These are phyloP conservation scores for Vickermania spadyakhi DNA, from an alignment of 208 protist genomes.

Conservation along the genomic window DNA sequence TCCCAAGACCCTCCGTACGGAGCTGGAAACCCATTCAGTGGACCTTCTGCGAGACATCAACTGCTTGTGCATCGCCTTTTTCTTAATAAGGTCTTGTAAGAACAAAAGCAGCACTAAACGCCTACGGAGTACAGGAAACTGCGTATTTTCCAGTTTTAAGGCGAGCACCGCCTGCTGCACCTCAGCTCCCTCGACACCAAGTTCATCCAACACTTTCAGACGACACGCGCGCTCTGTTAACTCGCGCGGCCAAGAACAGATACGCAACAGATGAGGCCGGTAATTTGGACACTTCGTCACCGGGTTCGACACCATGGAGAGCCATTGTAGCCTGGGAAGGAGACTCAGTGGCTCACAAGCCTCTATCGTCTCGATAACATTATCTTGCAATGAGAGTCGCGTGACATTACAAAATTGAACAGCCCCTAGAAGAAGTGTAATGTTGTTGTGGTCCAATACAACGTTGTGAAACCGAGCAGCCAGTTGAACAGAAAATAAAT, in stretches of 20 bases:
- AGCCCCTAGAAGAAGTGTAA: slow-evolving; percentile 45
- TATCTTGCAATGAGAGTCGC: slow-evolving; percentile 67
- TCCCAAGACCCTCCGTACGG: no score
- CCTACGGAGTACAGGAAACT: no score
- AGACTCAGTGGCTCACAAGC: slow-evolving; percentile 70
- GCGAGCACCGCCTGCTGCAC: no score
- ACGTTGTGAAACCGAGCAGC: slow-evolving; percentile 70
- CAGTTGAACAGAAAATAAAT: slow-evolving; percentile 50
- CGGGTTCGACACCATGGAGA: slow-evolving; percentile 81
- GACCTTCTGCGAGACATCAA: no score
- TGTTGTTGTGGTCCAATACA: slow-evolving; percentile 65
- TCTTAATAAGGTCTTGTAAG: no score
- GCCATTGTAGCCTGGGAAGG: slow-evolving; percentile 54
- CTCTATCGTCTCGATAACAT: slow-evolving; percentile 61
- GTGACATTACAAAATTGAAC: slow-evolving; percentile 78
- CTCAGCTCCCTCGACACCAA: no score
- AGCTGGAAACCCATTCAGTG: no score
- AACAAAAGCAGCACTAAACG: no score
- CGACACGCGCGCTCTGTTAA: slow-evolving; percentile 42
- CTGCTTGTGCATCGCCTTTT: no score
- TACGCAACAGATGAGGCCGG: slow-evolving; percentile 68
- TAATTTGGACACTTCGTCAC: slow-evolving; percentile 71
- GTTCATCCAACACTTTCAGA: slow-evolving; percentile 71
- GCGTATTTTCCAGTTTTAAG: no score
- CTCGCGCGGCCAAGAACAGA: slow-evolving; percentile 51